phyloP scores from a whole-genome alignment of 2,329 filamentous ascomycete species.

The Trichoderma pleuroti region DNA sequence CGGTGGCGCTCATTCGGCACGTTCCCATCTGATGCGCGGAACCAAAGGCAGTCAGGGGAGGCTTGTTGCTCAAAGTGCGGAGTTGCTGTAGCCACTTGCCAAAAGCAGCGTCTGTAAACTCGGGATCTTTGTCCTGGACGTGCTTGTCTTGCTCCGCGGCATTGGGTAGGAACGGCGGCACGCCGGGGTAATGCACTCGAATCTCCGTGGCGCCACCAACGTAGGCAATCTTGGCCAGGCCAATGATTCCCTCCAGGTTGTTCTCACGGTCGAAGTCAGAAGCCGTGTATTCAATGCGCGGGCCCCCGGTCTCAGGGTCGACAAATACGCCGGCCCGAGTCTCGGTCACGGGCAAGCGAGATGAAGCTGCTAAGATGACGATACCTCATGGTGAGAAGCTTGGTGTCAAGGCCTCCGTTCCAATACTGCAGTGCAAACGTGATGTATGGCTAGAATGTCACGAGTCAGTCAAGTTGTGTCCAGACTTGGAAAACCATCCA shows the following conservation, averaged over 20 bases:
- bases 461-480: constrained; percentile 17
- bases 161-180: constrained; percentile 57
- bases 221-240: constrained; percentile 72
- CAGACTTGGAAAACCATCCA: neutral
- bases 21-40: constrained; percentile 83
- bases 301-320: constrained; percentile 63
- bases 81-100: constrained; percentile 56
- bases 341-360: constrained; percentile 69
- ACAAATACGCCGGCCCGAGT: constrained; percentile 70
- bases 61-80: constrained; percentile 46
- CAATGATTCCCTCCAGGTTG: constrained; percentile 68
- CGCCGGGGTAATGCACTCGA: constrained; percentile 57
- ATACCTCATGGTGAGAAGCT: constrained; percentile 65
- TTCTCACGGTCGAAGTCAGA: constrained; percentile 70
- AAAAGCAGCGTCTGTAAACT: constrained; percentile 59
- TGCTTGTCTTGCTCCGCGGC: constrained; percentile 23
- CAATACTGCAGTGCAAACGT: constrained; percentile 63
- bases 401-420: constrained; percentile 66
- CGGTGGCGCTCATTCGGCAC: constrained; percentile 63
- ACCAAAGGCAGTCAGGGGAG: constrained; percentile 52
- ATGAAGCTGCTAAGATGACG: constrained; percentile 70
- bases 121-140: constrained; percentile 32
- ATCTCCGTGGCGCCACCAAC: constrained; percentile 79
- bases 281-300: constrained; percentile 65
- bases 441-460: constrained; percentile 48